These are phyloP conservation scores for Paraconiothyrium sp. DNA, from an alignment of 2,329 filamentous ascomycete species.

Conservation along the genomic window DNA sequence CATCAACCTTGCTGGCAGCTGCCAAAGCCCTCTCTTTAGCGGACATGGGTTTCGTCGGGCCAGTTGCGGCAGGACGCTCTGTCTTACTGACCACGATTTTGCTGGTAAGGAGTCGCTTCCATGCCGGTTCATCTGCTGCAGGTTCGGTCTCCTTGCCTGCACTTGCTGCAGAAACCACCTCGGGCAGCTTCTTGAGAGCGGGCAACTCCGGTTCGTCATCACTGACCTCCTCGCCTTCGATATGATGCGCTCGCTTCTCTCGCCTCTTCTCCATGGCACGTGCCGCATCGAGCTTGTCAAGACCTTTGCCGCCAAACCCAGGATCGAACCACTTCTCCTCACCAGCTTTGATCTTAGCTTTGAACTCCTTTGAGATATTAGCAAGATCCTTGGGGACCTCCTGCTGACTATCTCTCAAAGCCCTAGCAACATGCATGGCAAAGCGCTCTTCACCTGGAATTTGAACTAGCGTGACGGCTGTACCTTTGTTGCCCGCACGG, in stretches of 20 bases:
- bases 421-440: slow-evolving; percentile 87
- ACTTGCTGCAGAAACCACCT: slow-evolving; percentile 42
- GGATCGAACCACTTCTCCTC: slow-evolving; percentile 85
- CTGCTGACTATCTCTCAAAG: slow-evolving; percentile 90
- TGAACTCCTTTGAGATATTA: slow-evolving; percentile 72
- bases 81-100: slow-evolving; percentile 79
- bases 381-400: slow-evolving; percentile 76
- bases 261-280: slow-evolving; percentile 86
- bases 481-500: slow-evolving; percentile 91
- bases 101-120: slow-evolving; percentile 62
- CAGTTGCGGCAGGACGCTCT: slow-evolving; percentile 61
- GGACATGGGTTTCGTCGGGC: slow-evolving; percentile 66
- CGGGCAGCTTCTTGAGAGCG: slow-evolving; percentile 69
- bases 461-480: slow-evolving; percentile 93
- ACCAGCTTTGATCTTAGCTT: slow-evolving; percentile 90
- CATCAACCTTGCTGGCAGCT: slow-evolving; percentile 91
- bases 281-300: slow-evolving; percentile 90
- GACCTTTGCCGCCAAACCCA: slow-evolving; percentile 93
- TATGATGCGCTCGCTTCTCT: slow-evolving; percentile 79
- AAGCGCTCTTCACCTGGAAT: slow-evolving; percentile 92
- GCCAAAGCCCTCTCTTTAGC: slow-evolving; percentile 82
- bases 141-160: slow-evolving; percentile 25
- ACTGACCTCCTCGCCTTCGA: slow-evolving; percentile 87
- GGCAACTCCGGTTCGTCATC: slow-evolving; percentile 73
- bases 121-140: slow-evolving; percentile 35